Evolutionary conservation across 202 grass and related monocot species (phyloP).

Genomic region (Bolboschoenoplectus hybrid): DNA sequence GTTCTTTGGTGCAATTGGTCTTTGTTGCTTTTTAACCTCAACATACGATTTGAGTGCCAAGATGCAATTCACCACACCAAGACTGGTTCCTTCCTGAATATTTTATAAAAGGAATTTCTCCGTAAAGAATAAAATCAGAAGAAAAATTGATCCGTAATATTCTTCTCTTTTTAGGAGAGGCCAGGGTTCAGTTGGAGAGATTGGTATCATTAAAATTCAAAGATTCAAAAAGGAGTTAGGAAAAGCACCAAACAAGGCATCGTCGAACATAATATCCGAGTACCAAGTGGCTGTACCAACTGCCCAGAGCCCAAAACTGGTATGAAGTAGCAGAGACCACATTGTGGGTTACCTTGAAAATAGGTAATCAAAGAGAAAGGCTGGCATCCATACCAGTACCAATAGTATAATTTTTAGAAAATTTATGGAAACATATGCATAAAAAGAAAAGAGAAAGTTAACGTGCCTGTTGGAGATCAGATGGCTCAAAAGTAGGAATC

Average conservation of each 20-base stretch:
- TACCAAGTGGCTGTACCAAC: background rate
- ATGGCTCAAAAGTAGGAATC: slow-evolving; percentile 47
- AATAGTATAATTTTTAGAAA: slow-evolving; percentile 8
- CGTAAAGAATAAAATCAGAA: slow-evolving; percentile 29
- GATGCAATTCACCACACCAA: slow-evolving; percentile 47
- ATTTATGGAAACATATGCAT: background rate
- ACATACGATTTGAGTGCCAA: slow-evolving; percentile 43
- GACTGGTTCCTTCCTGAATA: slow-evolving; percentile 44
- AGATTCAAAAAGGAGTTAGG: background rate
- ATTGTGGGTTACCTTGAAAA: background rate
- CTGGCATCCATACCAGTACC: background rate
- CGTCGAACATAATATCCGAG: background rate
- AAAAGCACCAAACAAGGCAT: background rate
- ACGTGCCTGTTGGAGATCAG: slow-evolving; percentile 43
- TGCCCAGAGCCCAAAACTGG: slow-evolving; percentile 6
- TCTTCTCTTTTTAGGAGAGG: slow-evolving; percentile 9
- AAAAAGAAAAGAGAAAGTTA: background rate
- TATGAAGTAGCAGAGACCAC: slow-evolving; percentile 5
- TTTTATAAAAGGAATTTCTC: background rate
- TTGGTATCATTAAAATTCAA: slow-evolving; percentile 1
- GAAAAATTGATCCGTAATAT: background rate
- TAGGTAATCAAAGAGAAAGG: background rate
- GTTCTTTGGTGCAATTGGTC: slow-evolving; percentile 27
- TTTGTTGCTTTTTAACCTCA: slow-evolving; percentile 37
- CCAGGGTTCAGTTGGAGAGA: background rate